These are phyloP conservation scores for Leccinum barrowsii DNA, from an alignment of 768 basidiomycete genomes.

Conservation along the genomic window DNA sequence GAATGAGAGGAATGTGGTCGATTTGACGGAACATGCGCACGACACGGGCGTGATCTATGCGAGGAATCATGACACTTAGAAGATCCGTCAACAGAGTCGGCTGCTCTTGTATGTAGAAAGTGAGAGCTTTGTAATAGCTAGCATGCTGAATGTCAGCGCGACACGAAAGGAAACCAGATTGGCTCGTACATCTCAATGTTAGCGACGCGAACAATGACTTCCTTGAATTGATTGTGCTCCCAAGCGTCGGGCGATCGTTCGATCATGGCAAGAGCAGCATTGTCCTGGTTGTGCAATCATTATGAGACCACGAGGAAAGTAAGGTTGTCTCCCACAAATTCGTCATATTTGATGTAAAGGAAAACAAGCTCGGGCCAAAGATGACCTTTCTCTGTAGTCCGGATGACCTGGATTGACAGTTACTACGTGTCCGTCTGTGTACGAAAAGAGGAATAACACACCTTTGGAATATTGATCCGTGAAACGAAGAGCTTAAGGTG, in stretches of 20 bases:
- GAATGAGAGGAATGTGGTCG: conserved; percentile 93
- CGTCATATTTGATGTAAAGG: conserved; percentile 97
- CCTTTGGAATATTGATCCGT: conserved; percentile 98
- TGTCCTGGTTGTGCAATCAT: conserved; percentile 56
- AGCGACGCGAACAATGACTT: conserved; percentile 91
- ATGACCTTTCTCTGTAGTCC: conserved; percentile 92
- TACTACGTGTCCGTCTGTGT: not conserved
- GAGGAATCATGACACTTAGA: conserved; percentile 85
- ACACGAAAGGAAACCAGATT: not conserved
- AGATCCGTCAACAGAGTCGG: conserved; percentile 92
- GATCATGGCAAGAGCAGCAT: conserved; percentile 97
- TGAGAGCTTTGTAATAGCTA: conserved; percentile 92
- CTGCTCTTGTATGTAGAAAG: conserved; percentile 93
- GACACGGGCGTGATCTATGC: conserved; percentile 93
- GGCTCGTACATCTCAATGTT: conserved; percentile 88
- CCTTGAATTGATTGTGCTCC: conserved; percentile 99
- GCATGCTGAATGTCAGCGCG: conserved; percentile 5
- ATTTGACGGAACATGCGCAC: conserved; percentile 94
- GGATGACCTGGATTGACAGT: conserved; percentile 62
- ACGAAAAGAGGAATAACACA: conserved; percentile 13
- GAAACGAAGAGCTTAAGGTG: conserved; percentile 95
- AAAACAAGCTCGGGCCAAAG: conserved; percentile 99
- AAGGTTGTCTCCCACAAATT: conserved; percentile 56
- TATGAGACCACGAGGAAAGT: not conserved
- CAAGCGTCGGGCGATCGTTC: conserved; percentile 97